Evolutionary conservation across 2,329 filamentous ascomycete species (phyloP), one percentile per base, ranked within the genome.

Genomic region (Ophiostoma piceae): DNA sequence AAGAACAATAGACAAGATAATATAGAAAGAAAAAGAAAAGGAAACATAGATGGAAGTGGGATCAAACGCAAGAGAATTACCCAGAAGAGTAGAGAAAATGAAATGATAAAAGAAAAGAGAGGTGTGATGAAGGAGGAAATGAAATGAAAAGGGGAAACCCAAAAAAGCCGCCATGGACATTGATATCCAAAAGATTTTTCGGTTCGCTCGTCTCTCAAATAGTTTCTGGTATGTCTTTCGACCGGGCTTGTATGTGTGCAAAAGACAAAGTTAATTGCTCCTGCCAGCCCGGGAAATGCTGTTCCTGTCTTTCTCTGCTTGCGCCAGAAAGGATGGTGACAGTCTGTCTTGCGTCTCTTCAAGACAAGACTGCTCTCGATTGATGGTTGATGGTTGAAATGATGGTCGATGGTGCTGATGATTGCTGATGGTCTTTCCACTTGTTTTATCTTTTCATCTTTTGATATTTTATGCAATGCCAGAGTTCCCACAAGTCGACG

Each of bases 1-100:
- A 75, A 74, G 76, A 74, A 79, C 77, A 79, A 76, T 77, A 75
- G 72, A 72, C 69, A 69, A 71, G 73, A 73, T 26, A 68, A 67
- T 39, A 68, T 39, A 19, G 5, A 65, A 62, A 68, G 70, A 70
- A 69, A 70, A 37, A 67, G 65, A 72, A 54, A 65, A n/a, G 66
- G 68, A 70, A 60, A 29, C 35, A 35, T 35, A 35, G 62, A 65
- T 39, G 62, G 35, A 12, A 22, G 6, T 39, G 35, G 19, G 66
- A 51, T 22, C 62, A 65, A 65, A 12, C 62, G 35, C 62, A 65
- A 39, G 35, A 65, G 9, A 39, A 22, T 65, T 26, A 39, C 32
- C 62, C 62, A 65, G 35, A 22, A 22, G 26, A 19, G 19, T 2
- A 64, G 32, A 65, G 16, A 9, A 12, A 8, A 65, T 11, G 19